phyloP scores from a whole-genome alignment of 139 green algal species.

The Coelastrella sp. region DNA sequence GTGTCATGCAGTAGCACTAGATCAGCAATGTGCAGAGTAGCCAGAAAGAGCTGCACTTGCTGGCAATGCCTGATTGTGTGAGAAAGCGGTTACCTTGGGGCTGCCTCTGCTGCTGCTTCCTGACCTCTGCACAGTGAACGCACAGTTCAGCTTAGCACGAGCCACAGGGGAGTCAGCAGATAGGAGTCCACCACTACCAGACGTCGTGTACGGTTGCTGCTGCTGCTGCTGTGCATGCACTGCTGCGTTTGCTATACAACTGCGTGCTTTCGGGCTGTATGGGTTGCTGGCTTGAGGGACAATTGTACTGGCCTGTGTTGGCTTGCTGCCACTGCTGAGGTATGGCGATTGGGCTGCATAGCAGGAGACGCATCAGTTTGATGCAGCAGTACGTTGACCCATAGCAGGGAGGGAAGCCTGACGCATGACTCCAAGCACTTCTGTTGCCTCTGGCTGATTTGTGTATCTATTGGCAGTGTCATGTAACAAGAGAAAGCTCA shows the following conservation, averaged over 20 bases:
- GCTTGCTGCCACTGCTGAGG: conserved; percentile 24
- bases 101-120: not conserved
- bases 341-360: conserved; percentile 36
- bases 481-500: too few species aligned
- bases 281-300: conserved; percentile 23
- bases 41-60: too few species aligned
- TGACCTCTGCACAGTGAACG: conserved; percentile 25
- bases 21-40: too few species aligned
- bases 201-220: not conserved
- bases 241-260: not conserved
- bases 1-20: not conserved
- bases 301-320: not conserved
- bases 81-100: not conserved
- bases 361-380: not conserved
- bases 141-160: conserved; percentile 9
- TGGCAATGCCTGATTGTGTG: not conserved
- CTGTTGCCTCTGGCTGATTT: too few species aligned
- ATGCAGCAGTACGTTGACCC: too few species aligned
- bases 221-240: not conserved
- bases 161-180: not conserved
- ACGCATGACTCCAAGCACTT: too few species aligned
- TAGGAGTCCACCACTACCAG: not conserved
- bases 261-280: conserved; percentile 35
- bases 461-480: too few species aligned
- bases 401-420: too few species aligned